A percentile compares a stretch with the other conserved stretches of the same genome.
Conservation (phyloP, 1,284 basidiomycete species). For the Crepidotus sp. region DNA sequence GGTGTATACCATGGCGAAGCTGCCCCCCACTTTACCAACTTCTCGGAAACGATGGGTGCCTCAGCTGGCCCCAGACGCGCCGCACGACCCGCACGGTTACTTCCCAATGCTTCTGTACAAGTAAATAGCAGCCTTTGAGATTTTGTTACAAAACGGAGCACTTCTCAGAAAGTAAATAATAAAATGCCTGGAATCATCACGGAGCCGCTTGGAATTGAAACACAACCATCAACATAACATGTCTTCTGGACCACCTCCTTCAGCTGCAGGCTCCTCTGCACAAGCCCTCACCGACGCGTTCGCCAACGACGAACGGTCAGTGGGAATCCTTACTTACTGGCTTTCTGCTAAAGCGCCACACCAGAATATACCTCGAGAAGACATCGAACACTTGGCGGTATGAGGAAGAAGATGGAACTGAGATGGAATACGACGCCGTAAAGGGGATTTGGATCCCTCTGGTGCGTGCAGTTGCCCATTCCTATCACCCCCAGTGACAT, state of each 20-base stretch:
- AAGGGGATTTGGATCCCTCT: conserved; percentile 77
- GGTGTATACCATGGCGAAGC: conserved; percentile 51
- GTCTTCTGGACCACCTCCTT: conserved; percentile 40
- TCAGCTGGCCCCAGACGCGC: conserved; percentile 56
- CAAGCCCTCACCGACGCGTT: conserved; percentile 59
- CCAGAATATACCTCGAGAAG: conserved; percentile 69
- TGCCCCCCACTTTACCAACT: conserved; percentile 66
- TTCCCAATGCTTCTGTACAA: conserved; percentile 81
- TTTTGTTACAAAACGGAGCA: too few relatives aligned
- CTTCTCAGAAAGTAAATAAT: neutral
- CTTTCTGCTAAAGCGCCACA: conserved; percentile 13
- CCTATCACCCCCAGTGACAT: neutral
- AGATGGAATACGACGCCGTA: conserved; percentile 78
- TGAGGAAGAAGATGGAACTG: conserved; percentile 82
- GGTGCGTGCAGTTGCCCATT: conserved; percentile 39
- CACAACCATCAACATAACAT: conserved; percentile 30
- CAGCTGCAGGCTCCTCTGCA: conserved; percentile 41
- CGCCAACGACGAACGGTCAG: conserved; percentile 60
- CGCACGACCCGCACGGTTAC: conserved; percentile 69
- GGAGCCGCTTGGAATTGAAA: neutral
- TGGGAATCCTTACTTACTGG: neutral
- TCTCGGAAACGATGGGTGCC: conserved; percentile 67
- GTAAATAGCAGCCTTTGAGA: conserved; percentile 44
- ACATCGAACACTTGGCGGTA: conserved; percentile 75
- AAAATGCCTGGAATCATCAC: neutral